phyloP scores from a whole-genome alignment of 2,329 filamentous ascomycete species.

The Penicillium thymicola region DNA sequence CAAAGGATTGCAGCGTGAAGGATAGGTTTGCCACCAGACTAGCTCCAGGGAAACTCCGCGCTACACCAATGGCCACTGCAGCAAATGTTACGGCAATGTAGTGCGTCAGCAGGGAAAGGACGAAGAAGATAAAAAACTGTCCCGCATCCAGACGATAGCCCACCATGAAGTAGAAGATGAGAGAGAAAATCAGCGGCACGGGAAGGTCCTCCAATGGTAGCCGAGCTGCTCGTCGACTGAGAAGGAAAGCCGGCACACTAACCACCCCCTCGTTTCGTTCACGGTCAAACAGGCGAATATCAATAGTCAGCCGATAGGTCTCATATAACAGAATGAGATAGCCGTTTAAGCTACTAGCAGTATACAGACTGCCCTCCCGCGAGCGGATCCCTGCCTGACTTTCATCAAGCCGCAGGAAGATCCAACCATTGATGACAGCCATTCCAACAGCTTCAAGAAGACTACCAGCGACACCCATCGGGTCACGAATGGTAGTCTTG shows the following conservation, averaged over 20 bases:
- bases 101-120: constrained; percentile 65
- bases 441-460: constrained; percentile 68
- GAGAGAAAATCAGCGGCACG: constrained; percentile 66
- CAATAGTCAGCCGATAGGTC: constrained; percentile 69
- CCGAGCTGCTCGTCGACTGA: constrained; percentile 67
- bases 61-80: constrained; percentile 62
- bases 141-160: constrained; percentile 62
- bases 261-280: constrained; percentile 72
- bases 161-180: constrained; percentile 75
- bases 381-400: constrained; percentile 71
- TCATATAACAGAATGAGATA: constrained; percentile 76
- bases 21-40: constrained; percentile 69
- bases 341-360: constrained; percentile 67
- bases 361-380: constrained; percentile 69
- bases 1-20: constrained; percentile 71
- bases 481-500: constrained; percentile 71
- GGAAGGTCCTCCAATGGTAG: constrained; percentile 69
- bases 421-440: constrained; percentile 69
- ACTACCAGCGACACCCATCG: constrained; percentile 69
- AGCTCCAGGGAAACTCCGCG: constrained; percentile 66
- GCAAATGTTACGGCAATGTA: constrained; percentile 72
- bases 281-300: constrained; percentile 73
- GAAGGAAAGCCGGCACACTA: constrained; percentile 64
- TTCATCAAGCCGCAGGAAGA: constrained; percentile 64
- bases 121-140: constrained; percentile 71